phyloP scores from a whole-genome alignment of 345 rosid genomes.

The Camelina hispida region DNA sequence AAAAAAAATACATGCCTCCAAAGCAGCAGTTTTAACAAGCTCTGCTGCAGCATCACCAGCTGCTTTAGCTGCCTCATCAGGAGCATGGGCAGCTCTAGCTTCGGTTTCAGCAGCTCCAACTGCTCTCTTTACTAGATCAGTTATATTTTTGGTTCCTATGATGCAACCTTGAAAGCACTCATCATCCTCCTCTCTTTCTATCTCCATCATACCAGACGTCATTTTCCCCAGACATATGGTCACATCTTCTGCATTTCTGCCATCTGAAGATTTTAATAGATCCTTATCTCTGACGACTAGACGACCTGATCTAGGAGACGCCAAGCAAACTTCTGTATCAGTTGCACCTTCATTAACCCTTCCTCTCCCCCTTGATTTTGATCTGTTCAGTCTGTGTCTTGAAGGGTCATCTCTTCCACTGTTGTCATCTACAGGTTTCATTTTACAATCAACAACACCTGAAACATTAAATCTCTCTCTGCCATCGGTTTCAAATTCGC shows the following conservation, averaged over 20 bases:
- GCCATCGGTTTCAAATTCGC: conserved; percentile 54
- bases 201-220: conserved; percentile 49
- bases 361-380: conserved; percentile 76
- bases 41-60: conserved; percentile 97
- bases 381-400: conserved; percentile 62
- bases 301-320: conserved; percentile 75
- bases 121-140: conserved; percentile 78
- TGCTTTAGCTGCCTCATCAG: conserved; percentile 86
- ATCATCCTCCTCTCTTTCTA: conserved; percentile 73
- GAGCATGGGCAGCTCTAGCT: conserved; percentile 89
- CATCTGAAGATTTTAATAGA: conserved; percentile 55
- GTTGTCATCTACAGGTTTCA: conserved; percentile 70
- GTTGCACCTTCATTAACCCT: conserved; percentile 60
- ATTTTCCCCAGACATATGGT: conserved; percentile 51
- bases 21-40: conserved; percentile 89
- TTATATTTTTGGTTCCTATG: conserved; percentile 79
- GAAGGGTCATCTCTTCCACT: conserved; percentile 76
- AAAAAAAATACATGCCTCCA: conserved; percentile 58
- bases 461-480: conserved; percentile 54
- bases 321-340: conserved; percentile 63
- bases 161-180: conserved; percentile 80
- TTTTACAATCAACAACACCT: conserved; percentile 56
- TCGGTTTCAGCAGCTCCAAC: conserved; percentile 94
- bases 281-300: conserved; percentile 61
- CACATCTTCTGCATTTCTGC: conserved; percentile 57